A percentile compares a stretch with the other conserved stretches of the same genome.
Conservation (phyloP, 139 green algal species). For the Trebouxia sp. region DNA sequence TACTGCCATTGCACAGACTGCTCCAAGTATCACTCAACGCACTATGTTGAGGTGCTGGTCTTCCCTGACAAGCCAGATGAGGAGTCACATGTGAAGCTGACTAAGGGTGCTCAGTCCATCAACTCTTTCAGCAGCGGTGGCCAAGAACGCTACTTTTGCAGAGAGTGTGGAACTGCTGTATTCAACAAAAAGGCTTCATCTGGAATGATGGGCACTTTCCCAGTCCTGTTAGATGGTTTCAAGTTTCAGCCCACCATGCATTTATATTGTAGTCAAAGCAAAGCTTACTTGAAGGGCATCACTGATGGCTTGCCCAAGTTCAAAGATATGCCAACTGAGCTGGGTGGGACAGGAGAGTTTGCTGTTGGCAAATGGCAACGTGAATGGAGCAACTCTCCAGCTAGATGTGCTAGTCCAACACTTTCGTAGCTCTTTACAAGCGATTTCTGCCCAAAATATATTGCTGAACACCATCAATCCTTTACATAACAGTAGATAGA, state of each 20-base stretch:
- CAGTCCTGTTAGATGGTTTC: conserved; percentile 1
- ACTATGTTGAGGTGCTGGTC: conserved; percentile 12
- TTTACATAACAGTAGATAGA: neutral
- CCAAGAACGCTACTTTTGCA: conserved; percentile 3
- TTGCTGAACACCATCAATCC: neutral
- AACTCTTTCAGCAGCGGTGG: conserved; percentile 7
- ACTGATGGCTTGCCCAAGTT: conserved; percentile 12
- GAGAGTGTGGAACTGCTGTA: neutral
- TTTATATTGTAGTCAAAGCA: conserved; percentile 14
- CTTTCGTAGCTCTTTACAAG: neutral
- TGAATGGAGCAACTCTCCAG: conserved; percentile 20
- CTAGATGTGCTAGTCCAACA: conserved; percentile 9
- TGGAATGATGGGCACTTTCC: conserved; percentile 14
- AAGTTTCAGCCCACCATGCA: conserved; percentile 19
- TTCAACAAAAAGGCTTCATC: conserved; percentile 16
- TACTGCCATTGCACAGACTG: conserved; percentile 21
- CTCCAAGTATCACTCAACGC: conserved; percentile 17
- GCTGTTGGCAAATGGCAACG: conserved; percentile 19
- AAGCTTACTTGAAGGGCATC: neutral
- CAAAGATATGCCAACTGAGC: neutral
- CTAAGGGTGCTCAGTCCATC: neutral
- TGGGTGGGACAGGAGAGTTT: conserved; percentile 9
- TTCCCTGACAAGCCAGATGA: conserved; percentile 16
- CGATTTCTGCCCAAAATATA: neutral
- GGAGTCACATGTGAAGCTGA: conserved; percentile 3